These are phyloP conservation scores for Papiliotrema terrestris DNA, from an alignment of 1,284 basidiomycete genomes.

Conservation along the genomic window DNA sequence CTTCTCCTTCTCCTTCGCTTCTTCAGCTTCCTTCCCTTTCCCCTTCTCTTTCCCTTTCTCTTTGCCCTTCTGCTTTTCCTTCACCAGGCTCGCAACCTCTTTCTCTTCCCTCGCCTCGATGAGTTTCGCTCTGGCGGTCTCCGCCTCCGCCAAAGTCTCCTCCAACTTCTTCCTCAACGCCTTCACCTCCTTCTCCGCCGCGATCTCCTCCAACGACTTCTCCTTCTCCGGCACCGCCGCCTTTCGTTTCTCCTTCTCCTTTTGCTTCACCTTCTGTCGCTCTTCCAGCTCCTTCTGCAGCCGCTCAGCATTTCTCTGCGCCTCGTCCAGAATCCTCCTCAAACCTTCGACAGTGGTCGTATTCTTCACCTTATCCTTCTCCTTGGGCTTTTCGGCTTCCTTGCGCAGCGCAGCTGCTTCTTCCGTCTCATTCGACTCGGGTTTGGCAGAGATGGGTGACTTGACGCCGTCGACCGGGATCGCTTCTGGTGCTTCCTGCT, in stretches of 20 bases:
- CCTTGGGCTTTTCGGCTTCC: too few relatives aligned
- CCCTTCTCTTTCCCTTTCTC: background rate
- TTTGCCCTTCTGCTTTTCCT: slow-evolving; percentile 2
- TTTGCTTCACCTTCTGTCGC: background rate
- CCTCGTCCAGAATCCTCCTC: too few relatives aligned
- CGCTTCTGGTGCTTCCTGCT: too few relatives aligned
- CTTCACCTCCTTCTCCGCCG: background rate
- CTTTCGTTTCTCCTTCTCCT: background rate
- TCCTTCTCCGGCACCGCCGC: background rate
- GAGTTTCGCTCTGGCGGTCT: background rate
- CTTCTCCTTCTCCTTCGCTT: background rate
- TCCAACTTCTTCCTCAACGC: background rate
- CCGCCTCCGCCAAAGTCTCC: background rate
- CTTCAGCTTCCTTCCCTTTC: background rate
- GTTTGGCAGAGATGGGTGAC: too few relatives aligned
- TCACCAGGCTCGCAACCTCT: background rate
- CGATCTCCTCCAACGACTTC: background rate
- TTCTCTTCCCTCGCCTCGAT: background rate
- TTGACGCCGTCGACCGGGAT: too few relatives aligned
- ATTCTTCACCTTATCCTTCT: too few relatives aligned
- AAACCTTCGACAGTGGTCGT: too few relatives aligned
- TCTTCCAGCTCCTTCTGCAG: too few relatives aligned
- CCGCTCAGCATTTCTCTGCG: too few relatives aligned
- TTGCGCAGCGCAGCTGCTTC: too few relatives aligned
- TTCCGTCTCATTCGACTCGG: too few relatives aligned